Conservation (phyloP, 2,329 filamentous ascomycete genomes). For the Sarocladium brachiariae region DNA sequence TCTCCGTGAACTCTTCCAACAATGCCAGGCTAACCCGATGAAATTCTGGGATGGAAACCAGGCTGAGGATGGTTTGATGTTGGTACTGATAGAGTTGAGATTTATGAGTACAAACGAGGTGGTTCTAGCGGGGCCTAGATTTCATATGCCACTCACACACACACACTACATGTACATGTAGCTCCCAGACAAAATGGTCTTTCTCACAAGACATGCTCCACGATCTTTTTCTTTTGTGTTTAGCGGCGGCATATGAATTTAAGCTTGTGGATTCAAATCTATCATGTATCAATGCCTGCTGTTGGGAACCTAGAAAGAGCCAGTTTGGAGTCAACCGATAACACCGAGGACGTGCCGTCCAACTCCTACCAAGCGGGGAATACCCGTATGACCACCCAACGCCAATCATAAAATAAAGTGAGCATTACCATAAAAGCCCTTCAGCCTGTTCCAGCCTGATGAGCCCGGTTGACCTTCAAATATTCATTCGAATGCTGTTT, state of each 20-base stretch:
- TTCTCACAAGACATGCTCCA: no score
- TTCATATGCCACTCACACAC: no score
- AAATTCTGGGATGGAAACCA: background rate
- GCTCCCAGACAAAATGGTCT: background rate
- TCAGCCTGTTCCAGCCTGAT: no score
- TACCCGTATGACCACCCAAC: background rate
- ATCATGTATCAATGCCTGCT: background rate
- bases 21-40: background rate
- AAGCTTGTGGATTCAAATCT: background rate
- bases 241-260: background rate
- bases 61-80: background rate
- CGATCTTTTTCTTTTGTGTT: no score
- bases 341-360: background rate
- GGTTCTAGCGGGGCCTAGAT: slow-evolving; percentile 2
- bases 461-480: no score
- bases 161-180: background rate
- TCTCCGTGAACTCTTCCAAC: no score
- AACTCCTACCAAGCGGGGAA: background rate
- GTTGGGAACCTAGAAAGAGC: background rate
- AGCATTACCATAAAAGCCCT: background rate
- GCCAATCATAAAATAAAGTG: background rate
- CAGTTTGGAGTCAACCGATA: background rate
- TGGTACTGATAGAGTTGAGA: background rate
- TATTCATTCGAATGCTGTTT: background rate
- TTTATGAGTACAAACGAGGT: background rate